phyloP scores from a whole-genome alignment of 768 basidiomycete genomes.

The Panus rudis region DNA sequence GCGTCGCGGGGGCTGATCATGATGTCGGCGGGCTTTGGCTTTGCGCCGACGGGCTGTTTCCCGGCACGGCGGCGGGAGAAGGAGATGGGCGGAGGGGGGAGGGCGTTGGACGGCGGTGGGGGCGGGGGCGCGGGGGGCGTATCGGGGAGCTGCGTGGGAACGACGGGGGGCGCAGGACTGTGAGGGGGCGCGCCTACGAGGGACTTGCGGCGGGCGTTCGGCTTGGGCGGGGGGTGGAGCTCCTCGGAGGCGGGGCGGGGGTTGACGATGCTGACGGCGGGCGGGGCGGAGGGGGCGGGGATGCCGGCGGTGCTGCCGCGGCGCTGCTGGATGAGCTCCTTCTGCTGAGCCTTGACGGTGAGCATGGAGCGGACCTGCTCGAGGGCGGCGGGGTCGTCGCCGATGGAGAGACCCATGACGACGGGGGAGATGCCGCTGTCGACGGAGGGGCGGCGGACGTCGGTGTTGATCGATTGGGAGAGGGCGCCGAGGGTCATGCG shows the following conservation, averaged over 20 bases:
- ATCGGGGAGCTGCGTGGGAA: slow-evolving; percentile 26
- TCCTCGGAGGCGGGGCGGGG: slow-evolving; percentile 9
- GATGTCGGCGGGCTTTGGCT: slow-evolving; percentile 69
- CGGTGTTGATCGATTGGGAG: slow-evolving; percentile 48
- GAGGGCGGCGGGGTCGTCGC: slow-evolving; percentile 50
- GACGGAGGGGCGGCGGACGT: slow-evolving; percentile 34
- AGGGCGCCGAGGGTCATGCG: slow-evolving; percentile 65
- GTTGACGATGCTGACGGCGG: slow-evolving; percentile 20
- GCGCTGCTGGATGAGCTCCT: slow-evolving; percentile 63
- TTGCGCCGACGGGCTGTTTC: slow-evolving; percentile 51
- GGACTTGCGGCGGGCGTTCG: slow-evolving; percentile 19
- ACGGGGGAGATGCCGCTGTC: slow-evolving; percentile 48
- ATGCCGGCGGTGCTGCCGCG: slow-evolving; percentile 45
- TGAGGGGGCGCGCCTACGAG: slow-evolving; percentile 20
- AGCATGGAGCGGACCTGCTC: slow-evolving; percentile 61
- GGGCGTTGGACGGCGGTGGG: slow-evolving; percentile 30
- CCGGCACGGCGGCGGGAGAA: slow-evolving; percentile 71
- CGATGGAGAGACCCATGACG: slow-evolving; percentile 53
- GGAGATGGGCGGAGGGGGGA: slow-evolving; percentile 68
- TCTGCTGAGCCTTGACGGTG: slow-evolving; percentile 62
- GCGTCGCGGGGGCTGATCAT: slow-evolving; percentile 65
- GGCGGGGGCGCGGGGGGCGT: slow-evolving; percentile 18
- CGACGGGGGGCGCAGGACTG: slow-evolving; percentile 19
- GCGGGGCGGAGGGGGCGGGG: slow-evolving; percentile 15
- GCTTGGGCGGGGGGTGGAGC: slow-evolving; percentile 26